Percentiles rank a stretch among this genome's conserved stretches.
Evolutionary conservation across 1,139 yeast species (phyloP).

Genomic region (Diutina sp.): DNA sequence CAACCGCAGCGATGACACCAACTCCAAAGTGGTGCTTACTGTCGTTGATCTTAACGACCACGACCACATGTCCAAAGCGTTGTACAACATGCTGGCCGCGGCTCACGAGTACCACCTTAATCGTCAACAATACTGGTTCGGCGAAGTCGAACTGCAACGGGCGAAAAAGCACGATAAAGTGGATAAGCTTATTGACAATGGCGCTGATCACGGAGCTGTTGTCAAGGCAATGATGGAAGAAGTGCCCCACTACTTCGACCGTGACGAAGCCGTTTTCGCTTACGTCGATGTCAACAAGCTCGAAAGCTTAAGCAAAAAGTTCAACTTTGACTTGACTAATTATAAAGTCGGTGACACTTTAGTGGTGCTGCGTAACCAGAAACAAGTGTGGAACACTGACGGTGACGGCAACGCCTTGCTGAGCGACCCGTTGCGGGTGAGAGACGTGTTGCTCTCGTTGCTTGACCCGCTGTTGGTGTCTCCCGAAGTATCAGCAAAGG

Average conservation of each 20-base stretch:
- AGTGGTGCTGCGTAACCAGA: constrained; percentile 13
- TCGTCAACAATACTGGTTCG: constrained; percentile 31
- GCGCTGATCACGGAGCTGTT: constrained; percentile 27
- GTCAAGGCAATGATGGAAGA: constrained; percentile 35
- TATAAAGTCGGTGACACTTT: constrained; percentile 1
- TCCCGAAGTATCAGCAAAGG: background rate
- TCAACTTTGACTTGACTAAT: background rate
- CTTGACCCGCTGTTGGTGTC: constrained; percentile 16
- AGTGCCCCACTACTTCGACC: constrained; percentile 31
- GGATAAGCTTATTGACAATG: constrained; percentile 25
- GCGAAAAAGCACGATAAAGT: constrained; percentile 29
- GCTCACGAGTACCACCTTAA: constrained; percentile 41
- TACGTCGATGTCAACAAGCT: constrained; percentile 34
- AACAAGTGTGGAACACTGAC: constrained; percentile 20
- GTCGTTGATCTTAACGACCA: constrained; percentile 23
- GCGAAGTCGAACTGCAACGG: constrained; percentile 25
- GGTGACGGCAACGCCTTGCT: constrained; percentile 15
- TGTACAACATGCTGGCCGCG: constrained; percentile 32
- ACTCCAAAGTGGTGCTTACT: constrained; percentile 39
- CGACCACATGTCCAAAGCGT: constrained; percentile 18
- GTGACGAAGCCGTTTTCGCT: constrained; percentile 33
- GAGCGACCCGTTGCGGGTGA: constrained; percentile 18
- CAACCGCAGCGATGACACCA: constrained; percentile 11
- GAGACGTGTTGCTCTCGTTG: constrained; percentile 17
- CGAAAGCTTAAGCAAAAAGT: background rate